Percentiles rank a stretch among this genome's conserved stretches.
Conservation (phyloP, 2,329 filamentous ascomycete genomes). For the Cladosporium sp. region DNA sequence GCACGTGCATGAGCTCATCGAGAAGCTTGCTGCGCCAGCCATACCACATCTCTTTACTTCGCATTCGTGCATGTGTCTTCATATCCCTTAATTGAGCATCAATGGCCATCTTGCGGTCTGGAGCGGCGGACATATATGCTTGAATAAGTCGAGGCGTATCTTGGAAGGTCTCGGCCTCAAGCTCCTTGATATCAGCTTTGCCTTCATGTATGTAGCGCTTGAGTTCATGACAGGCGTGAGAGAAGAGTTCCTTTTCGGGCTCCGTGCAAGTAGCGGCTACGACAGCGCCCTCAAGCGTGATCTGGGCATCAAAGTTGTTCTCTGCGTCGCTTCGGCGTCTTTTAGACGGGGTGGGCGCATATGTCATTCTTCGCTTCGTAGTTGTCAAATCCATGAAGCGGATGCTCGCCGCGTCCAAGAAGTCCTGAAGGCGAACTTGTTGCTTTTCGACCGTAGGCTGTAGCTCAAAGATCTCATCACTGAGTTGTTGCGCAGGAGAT, state of each 20-base stretch:
- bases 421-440: constrained; percentile 71
- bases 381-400: constrained; percentile 99
- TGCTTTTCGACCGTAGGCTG: constrained; percentile 19
- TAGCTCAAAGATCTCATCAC: constrained; percentile 24
- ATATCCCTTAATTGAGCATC: constrained; percentile 97
- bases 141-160: constrained; percentile 89
- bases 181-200: constrained; percentile 80
- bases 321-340: constrained; percentile 30
- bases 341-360: constrained; percentile 49
- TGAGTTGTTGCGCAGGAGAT: constrained; percentile 25
- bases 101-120: constrained; percentile 80
- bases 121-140: constrained; percentile 81
- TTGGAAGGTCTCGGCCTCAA: constrained; percentile 81
- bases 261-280: constrained; percentile 87
- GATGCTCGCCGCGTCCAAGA: constrained; percentile 91
- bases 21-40: constrained; percentile 91
- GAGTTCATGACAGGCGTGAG: constrained; percentile 89
- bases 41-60: constrained; percentile 97
- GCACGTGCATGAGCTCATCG: constrained; percentile 74
- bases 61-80: constrained; percentile 82
- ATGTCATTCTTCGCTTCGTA: constrained; percentile 84
- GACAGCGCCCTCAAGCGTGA: constrained; percentile 67
- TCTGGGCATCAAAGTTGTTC: constrained; percentile 30
- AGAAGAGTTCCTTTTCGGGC: constrained; percentile 89
- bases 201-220: constrained; percentile 97